Conservation (phyloP, 192 early-diverging fungal species). For the Coemansia sp. region DNA sequence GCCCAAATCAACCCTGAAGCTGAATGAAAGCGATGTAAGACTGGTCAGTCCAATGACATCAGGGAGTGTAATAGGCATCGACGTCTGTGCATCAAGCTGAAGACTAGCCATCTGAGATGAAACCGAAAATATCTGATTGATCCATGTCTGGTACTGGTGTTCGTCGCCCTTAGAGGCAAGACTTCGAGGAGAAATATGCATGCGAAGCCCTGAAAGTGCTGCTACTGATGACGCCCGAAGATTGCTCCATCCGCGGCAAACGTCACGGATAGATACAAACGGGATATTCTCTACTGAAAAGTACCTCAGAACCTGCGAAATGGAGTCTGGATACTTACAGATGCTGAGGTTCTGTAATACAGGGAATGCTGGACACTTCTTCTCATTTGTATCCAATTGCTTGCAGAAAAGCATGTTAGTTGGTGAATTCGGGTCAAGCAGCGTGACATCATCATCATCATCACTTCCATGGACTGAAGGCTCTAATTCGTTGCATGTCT, state of each 20-base stretch:
- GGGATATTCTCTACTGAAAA: conserved; percentile 30
- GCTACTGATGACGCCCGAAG: conserved; percentile 5
- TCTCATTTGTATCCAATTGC: background rate
- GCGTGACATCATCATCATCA: conserved; percentile 7
- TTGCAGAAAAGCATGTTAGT: conserved; percentile 8
- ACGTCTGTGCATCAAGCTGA: conserved; percentile 26
- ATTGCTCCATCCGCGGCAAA: conserved; percentile 12
- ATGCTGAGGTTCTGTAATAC: conserved; percentile 23
- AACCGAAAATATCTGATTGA: conserved; percentile 38
- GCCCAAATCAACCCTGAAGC: conserved; percentile 39
- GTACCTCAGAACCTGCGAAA: conserved; percentile 20
- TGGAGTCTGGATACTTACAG: conserved; percentile 27
- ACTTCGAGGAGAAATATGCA: conserved; percentile 7
- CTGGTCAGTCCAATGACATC: conserved; percentile 34
- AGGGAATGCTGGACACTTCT: conserved; percentile 17
- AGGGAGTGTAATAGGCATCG: conserved; percentile 21
- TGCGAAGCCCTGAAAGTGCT: conserved; percentile 15
- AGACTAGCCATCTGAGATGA: conserved; percentile 24
- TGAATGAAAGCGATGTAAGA: conserved; percentile 24
- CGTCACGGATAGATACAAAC: conserved; percentile 29
- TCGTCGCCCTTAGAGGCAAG: conserved; percentile 4
- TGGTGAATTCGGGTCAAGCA: conserved; percentile 10
- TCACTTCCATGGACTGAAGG: conserved; percentile 2
- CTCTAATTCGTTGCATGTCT: background rate
- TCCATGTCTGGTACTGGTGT: conserved; percentile 27